Percentiles rank a stretch among this genome's conserved stretches.
phyloP scores from a whole-genome alignment of 1,139 yeast genomes.

The Suhomyces maxii region DNA sequence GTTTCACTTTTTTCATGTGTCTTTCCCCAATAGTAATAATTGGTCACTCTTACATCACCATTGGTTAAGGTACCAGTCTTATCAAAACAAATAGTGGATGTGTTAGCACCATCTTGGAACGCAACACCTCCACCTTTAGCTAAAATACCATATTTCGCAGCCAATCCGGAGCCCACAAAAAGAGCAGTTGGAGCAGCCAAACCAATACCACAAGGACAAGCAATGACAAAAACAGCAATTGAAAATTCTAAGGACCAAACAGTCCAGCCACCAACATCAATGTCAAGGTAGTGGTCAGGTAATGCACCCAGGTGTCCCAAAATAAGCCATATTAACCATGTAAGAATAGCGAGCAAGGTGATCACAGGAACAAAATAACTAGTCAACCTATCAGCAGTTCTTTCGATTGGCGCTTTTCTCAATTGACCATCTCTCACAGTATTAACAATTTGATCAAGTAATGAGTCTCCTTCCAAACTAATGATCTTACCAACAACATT shows the following conservation, averaged over 20 bases:
- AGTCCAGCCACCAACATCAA: constrained; percentile 72
- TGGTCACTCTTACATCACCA: constrained; percentile 59
- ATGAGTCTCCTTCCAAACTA: constrained; percentile 62
- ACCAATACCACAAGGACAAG: constrained; percentile 52
- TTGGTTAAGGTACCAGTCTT: constrained; percentile 80
- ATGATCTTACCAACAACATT: constrained; percentile 58
- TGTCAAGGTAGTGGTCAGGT: constrained; percentile 57
- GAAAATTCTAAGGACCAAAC: constrained; percentile 79
- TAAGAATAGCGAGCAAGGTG: constrained; percentile 55
- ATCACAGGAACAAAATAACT: constrained; percentile 74
- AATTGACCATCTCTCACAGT: constrained; percentile 76
- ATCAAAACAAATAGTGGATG: constrained; percentile 70
- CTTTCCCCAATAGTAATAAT: constrained; percentile 35
- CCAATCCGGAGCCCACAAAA: constrained; percentile 48
- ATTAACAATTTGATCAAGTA: constrained; percentile 67
- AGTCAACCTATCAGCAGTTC: constrained; percentile 68
- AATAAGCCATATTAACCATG: constrained; percentile 69
- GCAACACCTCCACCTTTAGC: constrained; percentile 84
- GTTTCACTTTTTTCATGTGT: constrained; percentile 15
- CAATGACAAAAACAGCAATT: constrained; percentile 70
- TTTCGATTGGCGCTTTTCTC: constrained; percentile 72
- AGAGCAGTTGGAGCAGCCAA: constrained; percentile 51
- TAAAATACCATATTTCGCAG: constrained; percentile 62
- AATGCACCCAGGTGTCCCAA: constrained; percentile 56
- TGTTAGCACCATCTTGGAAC: constrained; percentile 70